Evolutionary conservation across 2,329 filamentous ascomycete genomes (phyloP), one percentile per base, ranked within the genome.

Genomic region (Celoporthe dispersa): DNA sequence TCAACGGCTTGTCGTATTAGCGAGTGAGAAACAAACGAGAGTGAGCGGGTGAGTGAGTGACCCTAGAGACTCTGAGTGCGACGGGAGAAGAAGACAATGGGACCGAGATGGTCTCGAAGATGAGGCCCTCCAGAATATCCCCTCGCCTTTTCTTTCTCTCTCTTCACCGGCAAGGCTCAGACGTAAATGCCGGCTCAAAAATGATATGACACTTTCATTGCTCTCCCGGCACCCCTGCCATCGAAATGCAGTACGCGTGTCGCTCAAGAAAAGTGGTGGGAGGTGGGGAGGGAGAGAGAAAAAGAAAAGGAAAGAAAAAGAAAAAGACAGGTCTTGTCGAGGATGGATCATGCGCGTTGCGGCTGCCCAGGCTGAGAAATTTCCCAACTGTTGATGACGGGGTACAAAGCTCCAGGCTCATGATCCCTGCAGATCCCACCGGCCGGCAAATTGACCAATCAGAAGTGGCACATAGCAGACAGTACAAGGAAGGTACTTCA

Each of bases 351-450:
- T 39, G 60, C 37, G n/a, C 37, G 9, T 25, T 28, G 60, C 60
- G 37, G 22, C 35, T 25, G 25, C 11, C 39, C 16, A 8, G 16
- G 5, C 35, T n/a, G 60, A 63, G 60, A 63, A 63, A 63, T 63
- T 63, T 41, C 60, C 60, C 22, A 57, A 48, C 2, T 48, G 19
- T 48, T 44, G 60, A 63, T 19, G 60, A 63, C 35, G 35, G 37
- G 60, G 7, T 31, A 39, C 59, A 44, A 19, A 63, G 60, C 60
- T 44, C n/a, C 53, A 31, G 33, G 12, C n/a, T 25, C 25, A 57
- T 31, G 53, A 57, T 31, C 53, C 53, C 53, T 57, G 53, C 28
- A 33, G 25, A 16, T 31, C 3, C 11, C 41, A 9, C 51, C 53
- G 53, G 53, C 53, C 53, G 53, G 53, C 53, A 48, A 48, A 48